A percentile compares a stretch with the other conserved stretches of the same genome.
phyloP scores from a whole-genome alignment of 2,329 filamentous ascomycete species.

The Monilinia fructicola region DNA sequence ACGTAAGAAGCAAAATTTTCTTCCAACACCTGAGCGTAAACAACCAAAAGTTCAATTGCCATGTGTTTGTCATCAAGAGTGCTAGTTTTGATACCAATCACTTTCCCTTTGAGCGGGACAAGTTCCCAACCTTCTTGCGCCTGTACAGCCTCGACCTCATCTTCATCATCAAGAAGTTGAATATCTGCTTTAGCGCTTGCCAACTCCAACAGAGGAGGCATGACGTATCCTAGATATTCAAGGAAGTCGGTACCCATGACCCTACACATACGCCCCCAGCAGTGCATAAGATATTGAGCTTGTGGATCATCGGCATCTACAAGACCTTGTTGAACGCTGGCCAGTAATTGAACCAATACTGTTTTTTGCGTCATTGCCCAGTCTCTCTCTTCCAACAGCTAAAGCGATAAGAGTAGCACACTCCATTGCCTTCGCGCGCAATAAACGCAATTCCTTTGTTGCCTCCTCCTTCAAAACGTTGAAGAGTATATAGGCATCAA shows the following conservation, averaged over 20 bases:
- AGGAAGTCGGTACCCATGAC: constrained; percentile 89
- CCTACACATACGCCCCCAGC: constrained; percentile 98
- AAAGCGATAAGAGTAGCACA: constrained; percentile 94
- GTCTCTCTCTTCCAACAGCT: constrained; percentile 89
- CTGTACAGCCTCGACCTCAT: constrained; percentile 87
- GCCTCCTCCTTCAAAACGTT: constrained; percentile 86
- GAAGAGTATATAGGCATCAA: constrained; percentile 93
- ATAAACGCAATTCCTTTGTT: constrained; percentile 86
- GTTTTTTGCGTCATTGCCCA: constrained; percentile 86
- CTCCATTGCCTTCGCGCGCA: constrained; percentile 98
- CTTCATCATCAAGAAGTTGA: constrained; percentile 91
- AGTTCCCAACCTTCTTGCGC: constrained; percentile 97
- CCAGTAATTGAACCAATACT: constrained; percentile 82
- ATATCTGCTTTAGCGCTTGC: constrained; percentile 96
- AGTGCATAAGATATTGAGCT: constrained; percentile 95
- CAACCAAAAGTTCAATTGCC: constrained; percentile 96
- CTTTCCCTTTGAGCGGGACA: constrained; percentile 93
- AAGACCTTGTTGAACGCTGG: constrained; percentile 81
- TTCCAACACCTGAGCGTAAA: constrained; percentile 96
- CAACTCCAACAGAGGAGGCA: constrained; percentile 88
- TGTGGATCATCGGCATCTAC: constrained; percentile 92
- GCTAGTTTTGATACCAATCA: constrained; percentile 97
- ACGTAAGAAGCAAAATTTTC: constrained; percentile 90
- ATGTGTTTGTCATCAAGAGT: constrained; percentile 98
- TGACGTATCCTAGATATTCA: constrained; percentile 87